Evolutionary conservation across 2,329 filamentous ascomycete genomes (phyloP), one percentile per base, ranked within the genome.

Genomic region (Fusarium mexicanum): DNA sequence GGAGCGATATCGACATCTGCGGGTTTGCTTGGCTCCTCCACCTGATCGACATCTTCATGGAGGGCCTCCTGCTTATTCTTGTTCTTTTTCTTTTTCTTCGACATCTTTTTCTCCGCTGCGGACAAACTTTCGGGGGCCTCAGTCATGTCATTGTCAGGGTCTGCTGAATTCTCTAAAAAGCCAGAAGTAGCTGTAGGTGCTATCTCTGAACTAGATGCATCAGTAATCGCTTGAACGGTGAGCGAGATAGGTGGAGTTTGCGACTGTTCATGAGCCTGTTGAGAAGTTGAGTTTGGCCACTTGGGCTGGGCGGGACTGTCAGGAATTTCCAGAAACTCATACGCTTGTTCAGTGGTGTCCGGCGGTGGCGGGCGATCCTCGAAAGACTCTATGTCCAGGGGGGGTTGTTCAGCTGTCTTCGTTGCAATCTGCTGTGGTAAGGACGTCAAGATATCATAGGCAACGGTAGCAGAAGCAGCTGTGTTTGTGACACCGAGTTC

Each of bases 51-150:
- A 43, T 63, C 43, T 16, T 22, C 33, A 54, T n/a, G 33, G 43
- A 50, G 47, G 22, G 12, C 20, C 53, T 61, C 57, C 44, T 37
- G 35, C 37, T 48, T 44, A 29, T 58, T 62, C 31, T 62, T 68
- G 43, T 26, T 33, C 43, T 67, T 50, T 17, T 53, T 70, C 26
- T 62, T 64, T 44, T 22, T 29, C 38, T 67, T 51, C n/a, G 44
- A 55, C 35, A 64, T 72, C 38, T 68, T 72, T 48, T 59, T 57
- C 44, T 72, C 70, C 18, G 58, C 61, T 35, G 41, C 54, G 11
- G 68, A 58, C 35, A 64, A 46, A 40, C 48, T 57, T 35, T 31
- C 26, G 12, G 40, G 29, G 22, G 35, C 54, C 33, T 54, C 47
- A 22, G 41, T 38, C 9, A 31, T 43, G 9, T 47, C 44, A 14